Percentiles rank a stretch among this genome's conserved stretches.
These are phyloP conservation scores for Lactifluus pinguis DNA, from an alignment of 768 basidiomycete species.

Conservation along the genomic window DNA sequence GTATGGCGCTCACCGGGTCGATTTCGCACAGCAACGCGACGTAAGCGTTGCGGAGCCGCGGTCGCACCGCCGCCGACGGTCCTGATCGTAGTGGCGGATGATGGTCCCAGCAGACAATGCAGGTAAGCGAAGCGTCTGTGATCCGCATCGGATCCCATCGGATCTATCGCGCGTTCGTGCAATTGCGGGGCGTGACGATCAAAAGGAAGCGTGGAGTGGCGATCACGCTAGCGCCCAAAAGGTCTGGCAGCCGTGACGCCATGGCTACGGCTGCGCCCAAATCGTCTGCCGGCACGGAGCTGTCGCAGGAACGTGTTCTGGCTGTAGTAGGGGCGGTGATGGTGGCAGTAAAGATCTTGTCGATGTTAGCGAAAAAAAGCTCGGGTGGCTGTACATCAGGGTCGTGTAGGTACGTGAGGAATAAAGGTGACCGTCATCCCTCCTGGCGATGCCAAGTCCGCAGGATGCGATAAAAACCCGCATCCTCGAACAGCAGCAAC, in stretches of 20 bases:
- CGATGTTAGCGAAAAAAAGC: slow-evolving; percentile 60
- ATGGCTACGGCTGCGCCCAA: slow-evolving; percentile 45
- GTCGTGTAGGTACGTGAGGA: slow-evolving; percentile 71
- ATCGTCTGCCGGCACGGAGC: slow-evolving; percentile 46
- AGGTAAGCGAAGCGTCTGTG: slow-evolving; percentile 69
- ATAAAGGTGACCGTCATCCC: slow-evolving; percentile 61
- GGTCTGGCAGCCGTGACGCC: slow-evolving; percentile 52
- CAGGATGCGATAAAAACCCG: slow-evolving; percentile 88
- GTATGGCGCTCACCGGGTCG: slow-evolving; percentile 54
- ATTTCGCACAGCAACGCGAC: slow-evolving; percentile 65
- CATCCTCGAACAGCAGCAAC: slow-evolving; percentile 59
- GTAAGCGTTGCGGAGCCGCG: slow-evolving; percentile 49
- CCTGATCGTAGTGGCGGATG: slow-evolving; percentile 29
- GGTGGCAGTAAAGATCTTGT: slow-evolving; percentile 43
- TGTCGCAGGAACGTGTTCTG: slow-evolving; percentile 34
- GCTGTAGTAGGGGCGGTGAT: slow-evolving; percentile 24
- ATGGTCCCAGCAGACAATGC: slow-evolving; percentile 48
- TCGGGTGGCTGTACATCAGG: slow-evolving; percentile 48
- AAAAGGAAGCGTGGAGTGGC: slow-evolving; percentile 64
- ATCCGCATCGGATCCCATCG: slow-evolving; percentile 37
- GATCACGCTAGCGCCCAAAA: slow-evolving; percentile 52
- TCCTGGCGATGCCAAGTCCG: slow-evolving; percentile 74
- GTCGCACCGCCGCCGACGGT: slow-evolving; percentile 41
- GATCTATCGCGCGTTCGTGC: slow-evolving; percentile 54
- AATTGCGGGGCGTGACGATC: slow-evolving; percentile 57